Conservation (phyloP, 108 stramenopile species). For the Mediolabrus comicus region DNA sequence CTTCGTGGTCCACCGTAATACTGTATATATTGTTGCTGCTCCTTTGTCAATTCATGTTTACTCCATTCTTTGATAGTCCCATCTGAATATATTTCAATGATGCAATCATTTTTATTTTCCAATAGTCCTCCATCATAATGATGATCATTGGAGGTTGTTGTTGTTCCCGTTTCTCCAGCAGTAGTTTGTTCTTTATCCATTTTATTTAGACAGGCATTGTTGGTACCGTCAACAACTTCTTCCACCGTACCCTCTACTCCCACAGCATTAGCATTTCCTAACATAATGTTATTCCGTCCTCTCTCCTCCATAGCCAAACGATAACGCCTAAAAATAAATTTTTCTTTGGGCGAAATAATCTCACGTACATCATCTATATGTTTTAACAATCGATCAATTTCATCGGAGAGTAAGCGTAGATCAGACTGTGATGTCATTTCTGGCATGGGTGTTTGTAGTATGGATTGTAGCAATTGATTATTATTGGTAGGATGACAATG, state of each 20-base stretch:
- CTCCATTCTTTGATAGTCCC: slow-evolving; percentile 9
- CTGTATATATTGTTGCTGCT: slow-evolving; percentile 1
- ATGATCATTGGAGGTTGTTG: background rate
- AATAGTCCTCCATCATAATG: slow-evolving; percentile 24
- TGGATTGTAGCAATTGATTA: slow-evolving; percentile 12
- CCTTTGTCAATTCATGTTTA: background rate
- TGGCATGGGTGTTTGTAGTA: slow-evolving; percentile 23
- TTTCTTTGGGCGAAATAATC: slow-evolving; percentile 45
- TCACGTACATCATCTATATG: slow-evolving; percentile 24
- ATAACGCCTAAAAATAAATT: slow-evolving; percentile 45
- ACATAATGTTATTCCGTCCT: background rate
- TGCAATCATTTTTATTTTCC: slow-evolving; percentile 34
- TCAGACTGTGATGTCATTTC: slow-evolving; percentile 32
- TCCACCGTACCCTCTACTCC: background rate
- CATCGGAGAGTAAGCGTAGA: slow-evolving; percentile 21
- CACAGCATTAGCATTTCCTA: background rate
- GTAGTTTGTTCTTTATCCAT: background rate
- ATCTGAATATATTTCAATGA: slow-evolving; percentile 29
- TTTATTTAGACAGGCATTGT: background rate
- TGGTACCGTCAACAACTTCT: background rate
- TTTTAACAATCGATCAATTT: slow-evolving; percentile 30
- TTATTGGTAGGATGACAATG: no score
- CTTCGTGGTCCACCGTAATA: slow-evolving; percentile 3
- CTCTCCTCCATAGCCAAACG: slow-evolving; percentile 36
- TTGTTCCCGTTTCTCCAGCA: background rate